phyloP scores from a whole-genome alignment of 805 yeast species.

The Ascoidea asiatica region DNA sequence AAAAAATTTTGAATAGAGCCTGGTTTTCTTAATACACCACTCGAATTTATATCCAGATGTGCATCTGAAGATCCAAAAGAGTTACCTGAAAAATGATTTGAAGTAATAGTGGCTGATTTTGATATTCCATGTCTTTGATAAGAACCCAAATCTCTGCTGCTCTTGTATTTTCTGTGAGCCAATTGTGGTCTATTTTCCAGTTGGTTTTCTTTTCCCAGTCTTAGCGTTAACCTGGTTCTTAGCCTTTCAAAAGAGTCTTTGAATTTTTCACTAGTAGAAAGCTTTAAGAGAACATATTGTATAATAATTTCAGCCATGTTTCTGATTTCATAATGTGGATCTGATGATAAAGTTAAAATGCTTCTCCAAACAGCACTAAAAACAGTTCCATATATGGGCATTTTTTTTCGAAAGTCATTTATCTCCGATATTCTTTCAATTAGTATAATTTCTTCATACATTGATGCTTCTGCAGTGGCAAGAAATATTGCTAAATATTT shows the following conservation, averaged over 20 bases:
- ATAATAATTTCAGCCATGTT: constrained; percentile 13
- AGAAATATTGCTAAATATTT: constrained; percentile 63
- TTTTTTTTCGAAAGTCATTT: constrained; percentile 48
- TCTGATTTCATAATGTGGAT: constrained; percentile 75
- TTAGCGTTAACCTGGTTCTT: not conserved
- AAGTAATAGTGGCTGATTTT: not conserved
- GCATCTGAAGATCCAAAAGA: constrained; percentile 5
- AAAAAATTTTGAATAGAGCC: not conserved
- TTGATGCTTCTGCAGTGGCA: constrained; percentile 74
- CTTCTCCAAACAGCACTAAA: constrained; percentile 85
- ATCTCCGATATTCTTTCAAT: constrained; percentile 47
- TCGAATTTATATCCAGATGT: not conserved
- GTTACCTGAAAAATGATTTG: not conserved
- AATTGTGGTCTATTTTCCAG: no score
- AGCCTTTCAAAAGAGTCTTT: not conserved
- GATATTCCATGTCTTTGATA: constrained; percentile 36
- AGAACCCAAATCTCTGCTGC: not conserved
- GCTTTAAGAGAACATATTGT: constrained; percentile 15
- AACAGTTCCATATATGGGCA: constrained; percentile 80
- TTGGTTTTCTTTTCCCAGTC: no score
- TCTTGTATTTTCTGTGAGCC: no score
- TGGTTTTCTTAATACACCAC: not conserved
- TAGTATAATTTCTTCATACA: constrained; percentile 66
- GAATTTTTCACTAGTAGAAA: not conserved
- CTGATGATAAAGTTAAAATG: constrained; percentile 65